phyloP scores from a whole-genome alignment of 441 rosid genomes.

The Adansonia gregorii region DNA sequence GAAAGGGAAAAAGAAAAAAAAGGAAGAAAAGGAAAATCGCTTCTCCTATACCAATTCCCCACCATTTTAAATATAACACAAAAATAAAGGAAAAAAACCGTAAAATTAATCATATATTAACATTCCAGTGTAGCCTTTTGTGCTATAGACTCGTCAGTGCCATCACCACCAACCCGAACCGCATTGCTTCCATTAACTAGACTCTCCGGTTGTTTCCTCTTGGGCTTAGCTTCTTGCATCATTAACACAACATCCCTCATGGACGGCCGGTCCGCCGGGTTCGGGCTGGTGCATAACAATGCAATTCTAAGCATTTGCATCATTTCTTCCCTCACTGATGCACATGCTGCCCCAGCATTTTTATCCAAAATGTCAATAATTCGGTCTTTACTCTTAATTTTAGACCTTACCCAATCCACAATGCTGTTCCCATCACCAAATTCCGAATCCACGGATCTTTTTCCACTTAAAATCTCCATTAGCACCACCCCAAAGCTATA shows the following conservation, averaged over 20 bases:
- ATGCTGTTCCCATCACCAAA: constrained; percentile 97
- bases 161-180: constrained; percentile 32
- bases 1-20: constrained; percentile 20
- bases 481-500: constrained; percentile 92
- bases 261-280: constrained; percentile 84
- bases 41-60: constrained; percentile 69
- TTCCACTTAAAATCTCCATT: constrained; percentile 77
- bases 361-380: constrained; percentile 61
- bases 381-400: constrained; percentile 69
- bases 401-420: constrained; percentile 90
- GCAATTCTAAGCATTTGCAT: constrained; percentile 85
- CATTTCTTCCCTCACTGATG: constrained; percentile 81
- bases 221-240: constrained; percentile 88
- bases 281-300: constrained; percentile 71
- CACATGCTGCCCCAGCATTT: constrained; percentile 67
- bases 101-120: constrained; percentile 49
- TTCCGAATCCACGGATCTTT: constrained; percentile 76
- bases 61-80: constrained; percentile 34
- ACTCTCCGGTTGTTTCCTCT: constrained; percentile 59
- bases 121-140: constrained; percentile 63
- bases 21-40: constrained; percentile 32
- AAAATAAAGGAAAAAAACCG: constrained; percentile 22
- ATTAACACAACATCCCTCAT: constrained; percentile 96
- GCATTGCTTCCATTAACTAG: constrained; percentile 33
- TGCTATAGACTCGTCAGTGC: constrained; percentile 30